phyloP scores from a whole-genome alignment of 495 filamentous ascomycete species.

The Melanomma pulvis-pyrius region DNA sequence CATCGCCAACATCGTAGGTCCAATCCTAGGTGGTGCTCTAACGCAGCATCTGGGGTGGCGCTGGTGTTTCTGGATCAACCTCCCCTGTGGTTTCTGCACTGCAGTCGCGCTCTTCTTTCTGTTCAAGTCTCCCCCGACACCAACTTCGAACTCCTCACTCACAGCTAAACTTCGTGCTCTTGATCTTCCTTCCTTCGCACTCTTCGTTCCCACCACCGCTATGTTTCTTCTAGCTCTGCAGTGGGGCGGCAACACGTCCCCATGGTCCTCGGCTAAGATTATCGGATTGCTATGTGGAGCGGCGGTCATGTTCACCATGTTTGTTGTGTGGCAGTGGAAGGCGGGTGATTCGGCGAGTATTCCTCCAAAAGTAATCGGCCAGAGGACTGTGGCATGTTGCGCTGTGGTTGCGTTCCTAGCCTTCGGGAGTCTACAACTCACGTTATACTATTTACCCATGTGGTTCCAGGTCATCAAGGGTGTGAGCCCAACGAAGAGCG shows the following conservation, averaged over 20 bases:
- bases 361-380: slow-evolving; percentile 42
- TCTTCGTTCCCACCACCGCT: slow-evolving; percentile 57
- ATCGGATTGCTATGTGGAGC: slow-evolving; percentile 49
- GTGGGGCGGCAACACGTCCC: slow-evolving; percentile 59
- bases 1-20: slow-evolving; percentile 59
- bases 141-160: not conserved
- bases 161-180: slow-evolving; percentile 55
- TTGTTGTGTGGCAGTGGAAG: slow-evolving; percentile 49
- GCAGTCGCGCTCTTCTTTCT: slow-evolving; percentile 56
- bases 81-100: slow-evolving; percentile 66
- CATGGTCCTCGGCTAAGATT: slow-evolving; percentile 53
- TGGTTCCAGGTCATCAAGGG: slow-evolving; percentile 31
- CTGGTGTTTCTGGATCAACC: slow-evolving; percentile 61
- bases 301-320: slow-evolving; percentile 52
- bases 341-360: slow-evolving; percentile 57
- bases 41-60: slow-evolving; percentile 63
- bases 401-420: slow-evolving; percentile 4
- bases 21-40: slow-evolving; percentile 43
- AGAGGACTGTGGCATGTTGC: slow-evolving; percentile 51
- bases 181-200: slow-evolving; percentile 54
- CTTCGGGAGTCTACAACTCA: slow-evolving; percentile 2
- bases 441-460: slow-evolving; percentile 34
- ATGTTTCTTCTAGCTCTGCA: slow-evolving; percentile 65
- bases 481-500: slow-evolving; percentile 13
- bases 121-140: slow-evolving; percentile 22